Percentiles rank a stretch among this genome's conserved stretches.
These are phyloP conservation scores for Microdochium nivale DNA, from an alignment of 2,329 filamentous ascomycete genomes.

Conservation along the genomic window DNA sequence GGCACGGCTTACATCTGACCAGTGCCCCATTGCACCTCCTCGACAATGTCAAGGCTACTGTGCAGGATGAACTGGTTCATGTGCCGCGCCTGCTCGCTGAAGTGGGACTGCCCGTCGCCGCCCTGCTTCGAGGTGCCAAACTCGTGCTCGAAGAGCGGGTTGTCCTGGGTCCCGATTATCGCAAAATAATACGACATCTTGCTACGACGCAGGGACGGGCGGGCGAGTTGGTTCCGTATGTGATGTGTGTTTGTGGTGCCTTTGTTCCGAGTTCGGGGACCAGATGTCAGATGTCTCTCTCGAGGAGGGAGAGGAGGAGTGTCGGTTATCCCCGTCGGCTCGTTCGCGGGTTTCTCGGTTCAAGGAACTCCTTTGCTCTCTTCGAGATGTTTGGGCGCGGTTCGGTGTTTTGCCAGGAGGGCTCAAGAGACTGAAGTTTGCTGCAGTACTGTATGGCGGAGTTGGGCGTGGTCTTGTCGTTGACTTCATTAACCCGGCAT, in stretches of 20 bases:
- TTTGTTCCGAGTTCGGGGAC: background rate
- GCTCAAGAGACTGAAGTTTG: no score
- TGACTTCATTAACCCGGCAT: background rate
- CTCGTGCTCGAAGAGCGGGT: slow-evolving; percentile 91
- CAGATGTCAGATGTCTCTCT: no score
- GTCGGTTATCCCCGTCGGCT: no score
- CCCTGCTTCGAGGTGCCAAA: slow-evolving; percentile 95
- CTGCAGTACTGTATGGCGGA: no score
- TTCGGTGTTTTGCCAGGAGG: no score
- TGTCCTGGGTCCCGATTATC: slow-evolving; percentile 91
- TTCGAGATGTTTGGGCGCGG: no score
- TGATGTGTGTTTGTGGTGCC: slow-evolving; percentile 15
- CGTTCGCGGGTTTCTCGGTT: no score
- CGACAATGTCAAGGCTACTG: slow-evolving; percentile 86
- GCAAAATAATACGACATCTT: slow-evolving; percentile 99
- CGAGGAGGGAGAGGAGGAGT: no score
- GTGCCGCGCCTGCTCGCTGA: slow-evolving; percentile 79
- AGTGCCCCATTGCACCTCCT: slow-evolving; percentile 90
- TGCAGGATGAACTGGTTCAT: slow-evolving; percentile 98
- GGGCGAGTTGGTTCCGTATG: no score
- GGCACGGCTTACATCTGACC: slow-evolving; percentile 66
- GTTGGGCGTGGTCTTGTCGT: no score
- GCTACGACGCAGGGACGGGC: no score
- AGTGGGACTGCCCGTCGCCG: slow-evolving; percentile 85
- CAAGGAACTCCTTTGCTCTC: no score